A percentile compares a stretch with the other conserved stretches of the same genome.
These are phyloP conservation scores for Carnegiea gigantea DNA, from an alignment of 179 eudicot genomes.

Conservation along the genomic window DNA sequence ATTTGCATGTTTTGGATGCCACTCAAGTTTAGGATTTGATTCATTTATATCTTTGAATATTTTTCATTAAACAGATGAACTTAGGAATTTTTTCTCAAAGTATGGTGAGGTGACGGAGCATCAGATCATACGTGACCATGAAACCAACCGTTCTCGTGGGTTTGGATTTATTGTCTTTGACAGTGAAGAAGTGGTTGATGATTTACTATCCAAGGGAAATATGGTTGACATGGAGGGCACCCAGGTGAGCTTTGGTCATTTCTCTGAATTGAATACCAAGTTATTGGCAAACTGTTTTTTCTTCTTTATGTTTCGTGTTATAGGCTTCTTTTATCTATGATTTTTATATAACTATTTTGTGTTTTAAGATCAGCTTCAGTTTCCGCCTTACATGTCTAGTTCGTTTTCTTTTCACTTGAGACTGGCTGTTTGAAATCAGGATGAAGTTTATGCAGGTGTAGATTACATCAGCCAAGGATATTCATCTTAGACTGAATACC, in stretches of 20 bases:
- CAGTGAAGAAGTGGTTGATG: constrained; percentile 60
- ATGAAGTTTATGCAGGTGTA: constrained; percentile 26
- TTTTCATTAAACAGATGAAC: constrained; percentile 45
- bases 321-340: neutral
- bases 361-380: neutral
- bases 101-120: constrained; percentile 70
- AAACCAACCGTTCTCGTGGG: constrained; percentile 70
- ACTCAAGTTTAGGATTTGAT: neutral
- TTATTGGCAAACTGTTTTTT: neutral
- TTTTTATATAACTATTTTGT: neutral
- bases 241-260: constrained; percentile 44
- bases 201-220: constrained; percentile 53
- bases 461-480: constrained; percentile 26
- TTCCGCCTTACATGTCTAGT: neutral
- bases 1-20: neutral
- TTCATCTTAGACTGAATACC: constrained; percentile 32
- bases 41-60: constrained; percentile 13
- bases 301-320: neutral
- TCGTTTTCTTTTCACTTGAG: neutral
- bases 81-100: constrained; percentile 62
- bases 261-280: neutral
- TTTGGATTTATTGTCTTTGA: constrained; percentile 78
- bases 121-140: constrained; percentile 73
- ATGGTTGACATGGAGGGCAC: constrained; percentile 76
- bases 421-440: constrained; percentile 13